Conservation (phyloP, 2,329 filamentous ascomycete genomes). For the Fusarium paranaense region DNA sequence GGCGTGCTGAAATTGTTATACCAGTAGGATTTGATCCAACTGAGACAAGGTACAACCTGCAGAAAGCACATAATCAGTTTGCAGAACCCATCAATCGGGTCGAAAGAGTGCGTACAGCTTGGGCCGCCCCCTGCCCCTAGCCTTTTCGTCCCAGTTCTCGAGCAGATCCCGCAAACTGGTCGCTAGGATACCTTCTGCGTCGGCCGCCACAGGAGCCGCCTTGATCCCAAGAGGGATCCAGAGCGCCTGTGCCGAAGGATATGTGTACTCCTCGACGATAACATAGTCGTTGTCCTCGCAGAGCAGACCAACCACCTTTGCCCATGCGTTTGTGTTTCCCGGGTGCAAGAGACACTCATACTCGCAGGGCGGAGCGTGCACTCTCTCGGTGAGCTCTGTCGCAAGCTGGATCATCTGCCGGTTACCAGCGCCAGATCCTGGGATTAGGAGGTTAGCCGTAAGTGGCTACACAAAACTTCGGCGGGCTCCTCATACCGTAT, state of each 20-base stretch:
- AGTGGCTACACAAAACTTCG: fast-evolving
- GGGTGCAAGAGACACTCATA: not conserved
- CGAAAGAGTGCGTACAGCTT: not conserved
- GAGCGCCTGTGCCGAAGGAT: not conserved
- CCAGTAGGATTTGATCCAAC: not conserved
- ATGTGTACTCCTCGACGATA: not conserved
- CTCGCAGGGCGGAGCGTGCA: not conserved
- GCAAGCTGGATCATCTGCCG: not conserved
- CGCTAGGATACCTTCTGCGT: not conserved
- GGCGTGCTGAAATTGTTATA: not conserved
- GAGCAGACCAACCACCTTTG: not conserved
- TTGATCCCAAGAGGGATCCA: not conserved
- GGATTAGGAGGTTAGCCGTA: not conserved
- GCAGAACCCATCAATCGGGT: not conserved
- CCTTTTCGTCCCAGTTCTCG: not conserved
- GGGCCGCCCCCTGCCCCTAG: not conserved
- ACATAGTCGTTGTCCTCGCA: not conserved
- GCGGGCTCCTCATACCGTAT: not conserved
- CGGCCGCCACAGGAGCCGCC: not conserved
- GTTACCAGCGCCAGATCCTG: not conserved
- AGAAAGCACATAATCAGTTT: not conserved
- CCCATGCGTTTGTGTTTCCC: not conserved
- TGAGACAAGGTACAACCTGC: not conserved
- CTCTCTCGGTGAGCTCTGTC: not conserved
- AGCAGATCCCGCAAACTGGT: not conserved